Percentiles rank a stretch among this genome's conserved stretches.
phyloP scores from a whole-genome alignment of 2,329 filamentous ascomycete species.

The Microdochium paspali region DNA sequence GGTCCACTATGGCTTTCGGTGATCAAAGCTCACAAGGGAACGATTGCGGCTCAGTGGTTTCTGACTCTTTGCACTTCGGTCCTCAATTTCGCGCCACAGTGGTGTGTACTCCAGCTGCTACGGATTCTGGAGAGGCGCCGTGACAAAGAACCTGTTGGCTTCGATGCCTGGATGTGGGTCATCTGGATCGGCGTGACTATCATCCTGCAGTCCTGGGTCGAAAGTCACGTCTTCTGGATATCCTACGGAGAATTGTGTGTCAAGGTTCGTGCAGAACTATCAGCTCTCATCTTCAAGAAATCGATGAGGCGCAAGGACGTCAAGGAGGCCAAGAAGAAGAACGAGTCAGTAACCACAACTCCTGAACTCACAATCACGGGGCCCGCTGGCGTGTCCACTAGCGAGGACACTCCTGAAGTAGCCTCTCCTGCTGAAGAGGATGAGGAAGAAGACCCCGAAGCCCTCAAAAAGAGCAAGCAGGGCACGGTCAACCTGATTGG shows the following conservation, averaged over 20 bases:
- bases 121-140: constrained; percentile 47
- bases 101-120: constrained; percentile 58
- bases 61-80: constrained; percentile 45
- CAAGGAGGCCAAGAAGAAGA: constrained; percentile 49
- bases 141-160: constrained; percentile 29
- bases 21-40: constrained; percentile 43
- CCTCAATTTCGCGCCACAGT: constrained; percentile 61
- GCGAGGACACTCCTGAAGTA: constrained; percentile 19
- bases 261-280: constrained; percentile 60
- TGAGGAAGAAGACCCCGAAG: constrained; percentile 37
- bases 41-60: constrained; percentile 48
- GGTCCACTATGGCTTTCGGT: constrained; percentile 52
- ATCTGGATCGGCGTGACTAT: constrained; percentile 52
- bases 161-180: constrained; percentile 60
- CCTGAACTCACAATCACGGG: constrained; percentile 16
- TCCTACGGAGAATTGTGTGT: constrained; percentile 53
- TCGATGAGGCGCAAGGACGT: constrained; percentile 69
- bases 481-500: constrained; percentile 70
- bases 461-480: constrained; percentile 47
- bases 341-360: constrained; percentile 22
- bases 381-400: constrained; percentile 15
- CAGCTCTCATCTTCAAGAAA: constrained; percentile 67
- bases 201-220: constrained; percentile 48
- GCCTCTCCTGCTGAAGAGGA: constrained; percentile 20
- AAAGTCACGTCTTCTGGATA: constrained; percentile 59